Evolutionary conservation across 768 basidiomycete genomes (phyloP).

Genomic region (Auriculariales sp.): DNA sequence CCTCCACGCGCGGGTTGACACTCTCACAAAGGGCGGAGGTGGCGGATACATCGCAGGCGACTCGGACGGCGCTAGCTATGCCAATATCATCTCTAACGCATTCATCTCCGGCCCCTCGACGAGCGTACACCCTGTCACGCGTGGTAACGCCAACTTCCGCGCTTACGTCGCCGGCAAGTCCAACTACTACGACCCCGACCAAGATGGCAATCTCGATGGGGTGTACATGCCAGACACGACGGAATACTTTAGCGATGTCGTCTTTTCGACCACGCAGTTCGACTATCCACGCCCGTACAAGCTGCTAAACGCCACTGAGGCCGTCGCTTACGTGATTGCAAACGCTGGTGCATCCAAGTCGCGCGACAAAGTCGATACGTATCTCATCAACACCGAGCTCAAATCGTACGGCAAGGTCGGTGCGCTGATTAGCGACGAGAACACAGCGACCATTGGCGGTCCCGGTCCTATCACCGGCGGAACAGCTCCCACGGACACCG

Average conservation of each 20-base stretch:
- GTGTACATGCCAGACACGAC: constrained; percentile 15
- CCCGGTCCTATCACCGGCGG: constrained; percentile 19
- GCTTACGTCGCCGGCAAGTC: constrained; percentile 19
- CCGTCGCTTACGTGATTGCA: constrained; percentile 15
- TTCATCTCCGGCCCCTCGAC: constrained; percentile 23
- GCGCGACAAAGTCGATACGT: constrained; percentile 19
- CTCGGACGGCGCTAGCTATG: constrained; percentile 18
- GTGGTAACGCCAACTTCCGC: constrained; percentile 23
- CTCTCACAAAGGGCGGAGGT: neutral
- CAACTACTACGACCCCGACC: constrained; percentile 22
- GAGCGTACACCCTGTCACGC: constrained; percentile 16
- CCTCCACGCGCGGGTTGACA: too few species aligned
- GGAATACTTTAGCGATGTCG: constrained; percentile 18
- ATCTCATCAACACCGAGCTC: constrained; percentile 20
- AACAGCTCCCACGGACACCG: constrained; percentile 18
- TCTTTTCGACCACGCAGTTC: constrained; percentile 18
- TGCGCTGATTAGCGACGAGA: constrained; percentile 18
- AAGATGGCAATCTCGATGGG: constrained; percentile 11
- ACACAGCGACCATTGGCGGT: constrained; percentile 17
- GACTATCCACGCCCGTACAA: constrained; percentile 18
- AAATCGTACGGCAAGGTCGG: constrained; percentile 20
- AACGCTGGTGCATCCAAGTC: constrained; percentile 20
- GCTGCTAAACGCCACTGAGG: constrained; percentile 18
- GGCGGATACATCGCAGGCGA: constrained; percentile 21
- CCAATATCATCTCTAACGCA: constrained; percentile 21